Base-by-base conservation (phyloP, 2,329 filamentous ascomycete species). In the Trichoderma guizhouense region DNA sequence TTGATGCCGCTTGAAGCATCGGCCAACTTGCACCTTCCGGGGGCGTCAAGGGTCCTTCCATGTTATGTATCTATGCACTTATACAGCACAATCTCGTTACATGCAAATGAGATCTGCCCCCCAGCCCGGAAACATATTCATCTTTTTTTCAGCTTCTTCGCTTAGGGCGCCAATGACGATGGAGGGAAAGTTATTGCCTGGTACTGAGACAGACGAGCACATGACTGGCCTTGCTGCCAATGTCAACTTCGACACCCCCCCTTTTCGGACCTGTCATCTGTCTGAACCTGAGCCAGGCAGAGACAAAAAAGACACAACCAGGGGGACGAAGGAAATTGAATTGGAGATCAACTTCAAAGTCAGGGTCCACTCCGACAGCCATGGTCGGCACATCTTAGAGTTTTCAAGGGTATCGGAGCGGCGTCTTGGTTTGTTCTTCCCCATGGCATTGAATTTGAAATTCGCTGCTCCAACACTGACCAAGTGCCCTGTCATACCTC, bases 341-440 rank as follows among this genome's bases (percentile, higher is more conserved):
- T 5, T 36, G 14, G 3, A 62, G 21, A 47, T 28, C 39, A 68
- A 15, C 6, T 18, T 18, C 9, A 12, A 68, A 14, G 24, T 26
- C 26, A 5, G 34, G 21, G 34, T 60, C 65, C 53, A 26, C 65
- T 7, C 57, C 28, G 24, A 14, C 28, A 60, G 57, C 34, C 24
- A 53, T 7, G n/a, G 53, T n/a, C 47, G 26, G 26, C 28, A 24
- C 39, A 9, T 47, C 5, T 68, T 68, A 51, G 51, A 26, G n/a
- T 60, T 68, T 60, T 34, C 65, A 68, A 68, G 65, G 65, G 65
- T 68, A 60, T 68, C 65, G 65, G 65, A 47, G 26, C 32, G 51
- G 64, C 64, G 32, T 39, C 32, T 67, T 39, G 47, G 34, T 68
- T 58, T 68, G 36, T 39, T 39, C 36, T 7, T 39, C 36, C 8